phyloP scores from a whole-genome alignment of 805 yeast species.

The Metschnikowia bowlesiae region DNA sequence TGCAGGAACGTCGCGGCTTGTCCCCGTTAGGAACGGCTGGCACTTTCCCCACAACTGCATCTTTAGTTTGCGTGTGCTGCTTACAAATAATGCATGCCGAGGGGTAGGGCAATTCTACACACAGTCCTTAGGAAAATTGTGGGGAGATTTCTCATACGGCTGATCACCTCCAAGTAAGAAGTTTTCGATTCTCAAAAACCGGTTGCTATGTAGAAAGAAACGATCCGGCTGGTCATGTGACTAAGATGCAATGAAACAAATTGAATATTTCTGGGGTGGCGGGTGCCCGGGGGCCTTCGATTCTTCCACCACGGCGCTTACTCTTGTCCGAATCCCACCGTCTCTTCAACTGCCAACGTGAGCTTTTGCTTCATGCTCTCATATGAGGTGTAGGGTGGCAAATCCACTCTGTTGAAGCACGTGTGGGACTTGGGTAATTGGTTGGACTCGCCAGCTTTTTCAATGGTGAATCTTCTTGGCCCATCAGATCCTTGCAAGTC shows the following conservation, averaged over 20 bases:
- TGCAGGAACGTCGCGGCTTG: too few species aligned
- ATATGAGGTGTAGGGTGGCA: slow-evolving; percentile 87
- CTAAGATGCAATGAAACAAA: slow-evolving; percentile 1
- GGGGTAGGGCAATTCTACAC: background rate
- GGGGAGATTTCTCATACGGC: background rate
- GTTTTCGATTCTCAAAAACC: background rate
- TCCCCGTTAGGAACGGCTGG: background rate
- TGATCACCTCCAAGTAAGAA: background rate
- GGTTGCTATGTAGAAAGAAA: slow-evolving; percentile 5
- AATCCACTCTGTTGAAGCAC: slow-evolving; percentile 97
- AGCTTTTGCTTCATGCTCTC: slow-evolving; percentile 84
- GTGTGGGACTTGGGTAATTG: slow-evolving; percentile 97
- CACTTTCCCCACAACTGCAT: background rate
- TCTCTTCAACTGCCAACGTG: slow-evolving; percentile 95
- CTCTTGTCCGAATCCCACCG: slow-evolving; percentile 99
- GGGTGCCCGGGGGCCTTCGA: background rate
- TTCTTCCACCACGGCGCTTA: slow-evolving; percentile 24
- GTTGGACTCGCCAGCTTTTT: slow-evolving; percentile 90
- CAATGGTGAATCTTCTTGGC: slow-evolving; percentile 97
- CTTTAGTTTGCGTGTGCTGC: background rate
- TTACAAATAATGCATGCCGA: background rate
- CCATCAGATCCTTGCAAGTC: slow-evolving; percentile 99
- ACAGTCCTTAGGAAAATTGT: background rate
- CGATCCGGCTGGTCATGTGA: slow-evolving; percentile 2
- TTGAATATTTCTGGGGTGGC: background rate